Conservation (phyloP, 2,329 filamentous ascomycete species). For the Botrytis byssoidea region DNA sequence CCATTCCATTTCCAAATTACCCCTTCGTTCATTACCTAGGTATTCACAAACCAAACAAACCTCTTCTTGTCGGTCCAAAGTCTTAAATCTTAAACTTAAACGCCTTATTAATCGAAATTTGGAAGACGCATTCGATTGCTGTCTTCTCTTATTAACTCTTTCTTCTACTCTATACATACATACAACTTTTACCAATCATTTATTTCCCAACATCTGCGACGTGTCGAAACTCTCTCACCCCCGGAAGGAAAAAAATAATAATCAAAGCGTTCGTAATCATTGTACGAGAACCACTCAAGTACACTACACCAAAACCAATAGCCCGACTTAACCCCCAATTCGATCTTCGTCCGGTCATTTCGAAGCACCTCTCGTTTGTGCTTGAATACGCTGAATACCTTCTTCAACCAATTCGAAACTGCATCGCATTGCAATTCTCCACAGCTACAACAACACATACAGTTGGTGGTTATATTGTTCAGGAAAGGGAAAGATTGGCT, state of each 20-base stretch:
- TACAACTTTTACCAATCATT: conserved; percentile 4
- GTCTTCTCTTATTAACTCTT: conserved; percentile 24
- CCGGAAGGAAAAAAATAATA: not conserved
- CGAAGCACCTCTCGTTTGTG: conserved; percentile 23
- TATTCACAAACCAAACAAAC: not conserved
- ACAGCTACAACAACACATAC: not conserved
- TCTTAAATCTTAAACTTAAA: not conserved
- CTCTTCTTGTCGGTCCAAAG: conserved; percentile 15
- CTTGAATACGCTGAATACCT: conserved; percentile 16
- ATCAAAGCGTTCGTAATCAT: conserved; percentile 22
- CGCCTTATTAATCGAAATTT: not conserved
- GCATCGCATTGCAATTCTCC: not conserved
- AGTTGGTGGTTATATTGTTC: not conserved
- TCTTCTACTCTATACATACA: not conserved
- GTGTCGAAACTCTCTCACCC: conserved; percentile 15
- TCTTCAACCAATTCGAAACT: conserved; percentile 30
- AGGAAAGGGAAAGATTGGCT: conserved; percentile 10
- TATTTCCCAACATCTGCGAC: conserved; percentile 16
- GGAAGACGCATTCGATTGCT: conserved; percentile 38
- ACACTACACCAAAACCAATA: conserved; percentile 2
- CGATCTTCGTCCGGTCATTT: conserved; percentile 15
- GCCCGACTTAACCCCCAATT: not conserved
- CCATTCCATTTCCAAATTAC: not conserved
- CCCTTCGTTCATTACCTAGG: conserved; percentile 6
- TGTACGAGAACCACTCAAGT: not conserved